A percentile compares a stretch with the other conserved stretches of the same genome.
These are phyloP conservation scores for Isoetes taiwanensis DNA, from an alignment of 75 land plant species.

Conservation along the genomic window DNA sequence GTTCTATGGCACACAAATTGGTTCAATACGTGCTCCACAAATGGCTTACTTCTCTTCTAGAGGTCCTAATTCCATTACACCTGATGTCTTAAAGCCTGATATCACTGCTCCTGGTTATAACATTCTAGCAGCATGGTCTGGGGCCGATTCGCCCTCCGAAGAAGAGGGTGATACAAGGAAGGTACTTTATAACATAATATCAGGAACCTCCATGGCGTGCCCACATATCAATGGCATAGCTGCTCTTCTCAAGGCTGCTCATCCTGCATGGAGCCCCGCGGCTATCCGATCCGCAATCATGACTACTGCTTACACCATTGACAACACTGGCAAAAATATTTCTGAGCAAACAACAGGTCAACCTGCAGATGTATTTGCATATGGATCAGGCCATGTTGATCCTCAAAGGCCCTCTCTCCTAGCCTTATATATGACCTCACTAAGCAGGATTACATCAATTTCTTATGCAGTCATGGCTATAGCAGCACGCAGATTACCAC, in stretches of 20 bases:
- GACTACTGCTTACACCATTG: conserved; percentile 30
- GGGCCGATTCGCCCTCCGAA: not conserved
- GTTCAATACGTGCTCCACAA: too few relatives aligned
- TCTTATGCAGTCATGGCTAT: conserved; percentile 64
- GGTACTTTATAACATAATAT: not conserved
- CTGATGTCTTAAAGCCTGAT: conserved; percentile 1
- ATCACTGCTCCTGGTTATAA: conserved; percentile 4
- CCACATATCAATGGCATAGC: conserved; percentile 34
- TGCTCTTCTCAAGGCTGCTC: conserved; percentile 32
- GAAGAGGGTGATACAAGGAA: not conserved
- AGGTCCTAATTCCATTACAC: conserved; percentile 1
- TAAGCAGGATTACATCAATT: conserved; percentile 28
- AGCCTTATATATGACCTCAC: conserved; percentile 22
- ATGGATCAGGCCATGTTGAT: conserved; percentile 18
- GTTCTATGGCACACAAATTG: too few relatives aligned
- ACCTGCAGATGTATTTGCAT: conserved; percentile 32
- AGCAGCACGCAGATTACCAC: not conserved
- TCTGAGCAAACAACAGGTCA: too few relatives aligned
- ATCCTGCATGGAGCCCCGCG: conserved; percentile 36
- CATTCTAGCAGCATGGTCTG: conserved; percentile 11
- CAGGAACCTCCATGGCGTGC: conserved; percentile 42
- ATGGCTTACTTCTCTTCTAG: not conserved
- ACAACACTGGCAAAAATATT: too few relatives aligned
- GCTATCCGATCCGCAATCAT: conserved; percentile 42
- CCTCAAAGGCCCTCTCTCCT: conserved; percentile 17